Conservation (phyloP, 1,284 basidiomycete genomes). For the Mycena sp. region DNA sequence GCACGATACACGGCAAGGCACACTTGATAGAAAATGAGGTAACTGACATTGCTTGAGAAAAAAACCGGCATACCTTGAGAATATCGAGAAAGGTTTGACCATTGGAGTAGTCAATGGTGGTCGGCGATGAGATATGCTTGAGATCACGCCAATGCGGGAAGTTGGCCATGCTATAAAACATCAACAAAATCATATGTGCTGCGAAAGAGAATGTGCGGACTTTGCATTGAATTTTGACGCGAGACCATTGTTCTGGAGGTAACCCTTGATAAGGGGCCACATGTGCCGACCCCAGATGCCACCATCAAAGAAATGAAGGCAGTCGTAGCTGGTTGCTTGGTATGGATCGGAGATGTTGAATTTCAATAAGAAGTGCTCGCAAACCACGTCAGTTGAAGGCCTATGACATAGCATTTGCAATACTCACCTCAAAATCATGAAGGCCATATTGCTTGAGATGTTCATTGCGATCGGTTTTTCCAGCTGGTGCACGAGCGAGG, state of each 20-base stretch:
- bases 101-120: slow-evolving; percentile 14
- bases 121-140: slow-evolving; percentile 11
- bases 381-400: slow-evolving; percentile 4
- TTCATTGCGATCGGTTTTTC: slow-evolving; percentile 29
- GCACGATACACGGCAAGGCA: slow-evolving; percentile 14
- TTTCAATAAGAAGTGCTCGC: slow-evolving; percentile 30
- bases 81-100: slow-evolving; percentile 25
- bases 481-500: slow-evolving; percentile 16
- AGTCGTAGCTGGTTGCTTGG: slow-evolving; percentile 29
- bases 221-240: slow-evolving; percentile 7
- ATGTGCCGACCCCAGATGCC: slow-evolving; percentile 35
- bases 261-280: slow-evolving; percentile 25
- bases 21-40: neutral
- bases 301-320: slow-evolving; percentile 32
- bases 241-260: slow-evolving; percentile 6
- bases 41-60: neutral
- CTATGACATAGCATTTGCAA: neutral
- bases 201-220: neutral
- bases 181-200: neutral
- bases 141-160: slow-evolving; percentile 23
- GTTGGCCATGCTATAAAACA: slow-evolving; percentile 3
- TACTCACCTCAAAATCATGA: slow-evolving; percentile 37
- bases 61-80: slow-evolving; percentile 2
- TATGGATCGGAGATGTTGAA: slow-evolving; percentile 30
- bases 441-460: slow-evolving; percentile 37